Conservation (phyloP, 2,329 filamentous ascomycete species). For the Alternaria sp. region DNA sequence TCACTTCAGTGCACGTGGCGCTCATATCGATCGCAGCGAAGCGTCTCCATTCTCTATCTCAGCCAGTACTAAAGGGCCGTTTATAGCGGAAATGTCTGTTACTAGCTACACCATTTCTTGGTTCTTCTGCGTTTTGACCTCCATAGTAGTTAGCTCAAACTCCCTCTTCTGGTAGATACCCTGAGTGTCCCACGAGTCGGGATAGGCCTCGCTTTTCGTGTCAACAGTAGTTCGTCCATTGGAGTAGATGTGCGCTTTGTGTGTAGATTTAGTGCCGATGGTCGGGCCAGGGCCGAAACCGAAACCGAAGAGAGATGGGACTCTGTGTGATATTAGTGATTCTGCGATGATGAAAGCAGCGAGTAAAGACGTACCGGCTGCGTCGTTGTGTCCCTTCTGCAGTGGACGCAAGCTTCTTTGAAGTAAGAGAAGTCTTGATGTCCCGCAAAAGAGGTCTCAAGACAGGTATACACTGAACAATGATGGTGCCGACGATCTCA, state of each 20-base stretch:
- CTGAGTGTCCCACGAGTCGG: slow-evolving; percentile 36
- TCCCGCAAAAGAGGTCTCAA: slow-evolving; percentile 59
- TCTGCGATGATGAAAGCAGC: background rate
- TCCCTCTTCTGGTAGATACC: slow-evolving; percentile 38
- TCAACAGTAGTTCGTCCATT: slow-evolving; percentile 27
- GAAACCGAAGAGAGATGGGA: slow-evolving; percentile 15
- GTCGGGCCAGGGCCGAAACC: slow-evolving; percentile 17
- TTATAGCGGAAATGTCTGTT: background rate
- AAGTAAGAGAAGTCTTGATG: slow-evolving; percentile 51
- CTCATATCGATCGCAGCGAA: slow-evolving; percentile 4
- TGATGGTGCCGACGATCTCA: slow-evolving; percentile 63
- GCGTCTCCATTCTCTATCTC: slow-evolving; percentile 9
- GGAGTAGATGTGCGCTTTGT: slow-evolving; percentile 33
- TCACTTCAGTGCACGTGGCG: background rate
- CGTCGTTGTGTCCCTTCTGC: slow-evolving; percentile 16
- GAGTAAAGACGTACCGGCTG: slow-evolving; percentile 25
- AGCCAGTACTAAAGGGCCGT: background rate
- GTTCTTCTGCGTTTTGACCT: slow-evolving; percentile 17
- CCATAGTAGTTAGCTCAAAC: slow-evolving; percentile 34
- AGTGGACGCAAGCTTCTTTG: slow-evolving; percentile 38
- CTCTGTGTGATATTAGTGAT: slow-evolving; percentile 2
- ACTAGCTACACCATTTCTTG: slow-evolving; percentile 8
- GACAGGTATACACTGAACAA: slow-evolving; percentile 64
- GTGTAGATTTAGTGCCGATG: slow-evolving; percentile 19
- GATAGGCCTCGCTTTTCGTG: slow-evolving; percentile 17